Base-by-base conservation (phyloP, 768 basidiomycete genomes). In the Tylopilus sp. region DNA sequence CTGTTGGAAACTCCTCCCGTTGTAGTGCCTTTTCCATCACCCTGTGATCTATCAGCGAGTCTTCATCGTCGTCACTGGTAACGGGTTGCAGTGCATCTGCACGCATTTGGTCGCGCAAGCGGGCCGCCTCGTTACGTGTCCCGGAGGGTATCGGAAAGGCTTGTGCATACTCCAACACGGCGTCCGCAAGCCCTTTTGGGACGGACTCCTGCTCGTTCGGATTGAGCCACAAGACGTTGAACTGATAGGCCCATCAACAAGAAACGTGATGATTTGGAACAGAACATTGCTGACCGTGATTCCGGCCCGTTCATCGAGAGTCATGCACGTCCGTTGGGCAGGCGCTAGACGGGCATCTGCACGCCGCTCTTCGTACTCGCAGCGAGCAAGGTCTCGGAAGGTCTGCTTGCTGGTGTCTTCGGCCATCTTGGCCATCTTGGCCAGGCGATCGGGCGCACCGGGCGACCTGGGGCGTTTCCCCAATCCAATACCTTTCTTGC, bases 221-320 rank as follows among this genome's bases (percentile, higher is more conserved):
- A 62, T 91, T 80, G 47, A 94, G 74, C 82, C 86, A 90, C 23
- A 91, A 72, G 28, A 87, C 80, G 60, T 92, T 91, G 69, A 91
- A 91, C 91, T 94, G 60, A 21, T 47, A 31, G 33, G 18, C n/a
- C n/a, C 36, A 36, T 7, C 35, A 17, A 33, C 35, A 40, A 40
- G 43, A n/a, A 68, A 11, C 45, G 30, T 46, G 20, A 26, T 22
- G 30, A 36, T n/a, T n/a, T n/a, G n/a, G n/a, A 45, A 40, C 22
- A 30, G 31, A 17, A 36, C 44, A n/a, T 6, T 18, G 54, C 59
- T 46, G 31, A 70, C 84, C 57, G 78, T 67, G 59, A 81, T 81
- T 40, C 82, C 87, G 11, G 77, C 75, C 61, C 81, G 78, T 65
- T 90, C 90, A 68, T 94, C 91, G 15, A 94, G 73, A 21, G 79